Conservation (phyloP, 768 basidiomycete genomes). For the Phlebiopsis flavidoalba region DNA sequence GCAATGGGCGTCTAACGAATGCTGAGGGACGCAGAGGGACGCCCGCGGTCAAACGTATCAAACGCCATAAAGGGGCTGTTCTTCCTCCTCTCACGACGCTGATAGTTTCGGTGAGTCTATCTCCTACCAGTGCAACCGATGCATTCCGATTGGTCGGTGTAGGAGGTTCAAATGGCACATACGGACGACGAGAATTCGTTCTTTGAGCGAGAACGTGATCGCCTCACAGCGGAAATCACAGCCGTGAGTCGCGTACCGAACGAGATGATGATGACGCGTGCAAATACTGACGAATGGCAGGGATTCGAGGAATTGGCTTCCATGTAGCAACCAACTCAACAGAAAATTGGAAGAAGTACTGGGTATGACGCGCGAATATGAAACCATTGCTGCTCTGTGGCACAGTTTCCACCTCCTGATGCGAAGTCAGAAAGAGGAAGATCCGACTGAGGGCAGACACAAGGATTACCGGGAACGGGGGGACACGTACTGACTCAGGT, state of each 20-base stretch:
- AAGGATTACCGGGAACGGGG: conserved; percentile 66
- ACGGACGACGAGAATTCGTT: conserved; percentile 41
- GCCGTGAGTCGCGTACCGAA: conserved; percentile 35
- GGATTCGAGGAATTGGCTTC: conserved; percentile 86
- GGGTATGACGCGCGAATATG: conserved; percentile 90
- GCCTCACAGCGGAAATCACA: conserved; percentile 68
- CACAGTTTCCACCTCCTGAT: conserved; percentile 75
- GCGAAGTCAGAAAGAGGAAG: conserved; percentile 34
- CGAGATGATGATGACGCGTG: neutral
- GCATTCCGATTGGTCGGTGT: too few relatives aligned
- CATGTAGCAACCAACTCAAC: conserved; percentile 80
- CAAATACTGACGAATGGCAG: conserved; percentile 30
- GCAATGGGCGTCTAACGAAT: neutral
- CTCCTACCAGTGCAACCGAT: too few relatives aligned
- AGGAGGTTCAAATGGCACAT: neutral
- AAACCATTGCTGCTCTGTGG: conserved; percentile 85
- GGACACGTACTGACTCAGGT: conserved; percentile 47
- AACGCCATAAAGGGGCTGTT: neutral
- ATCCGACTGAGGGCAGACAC: conserved; percentile 22
- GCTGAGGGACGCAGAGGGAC: neutral
- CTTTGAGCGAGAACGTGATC: conserved; percentile 78
- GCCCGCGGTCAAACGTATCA: too few relatives aligned
- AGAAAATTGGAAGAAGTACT: conserved; percentile 89
- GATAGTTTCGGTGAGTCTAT: too few relatives aligned
- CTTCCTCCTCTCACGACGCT: too few relatives aligned